Conservation (phyloP, 352 stramenopile species). For the Phytophthora idaei region DNA sequence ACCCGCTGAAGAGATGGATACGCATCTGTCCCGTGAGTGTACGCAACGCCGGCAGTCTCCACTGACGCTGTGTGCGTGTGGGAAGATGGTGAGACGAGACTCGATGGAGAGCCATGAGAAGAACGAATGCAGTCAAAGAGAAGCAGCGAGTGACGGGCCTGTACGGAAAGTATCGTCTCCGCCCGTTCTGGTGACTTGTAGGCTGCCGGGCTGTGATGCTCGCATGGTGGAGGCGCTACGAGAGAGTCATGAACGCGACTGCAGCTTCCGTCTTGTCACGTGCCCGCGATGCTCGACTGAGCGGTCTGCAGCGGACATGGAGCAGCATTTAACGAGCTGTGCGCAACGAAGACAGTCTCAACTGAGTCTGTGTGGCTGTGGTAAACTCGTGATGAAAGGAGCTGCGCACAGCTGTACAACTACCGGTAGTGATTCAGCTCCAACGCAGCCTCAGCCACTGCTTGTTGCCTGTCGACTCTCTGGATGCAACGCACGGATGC, state of each 20-base stretch:
- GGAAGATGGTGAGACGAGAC: constrained; percentile 66
- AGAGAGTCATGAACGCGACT: constrained; percentile 39
- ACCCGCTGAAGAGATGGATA: constrained; percentile 40
- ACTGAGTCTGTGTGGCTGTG: constrained; percentile 21
- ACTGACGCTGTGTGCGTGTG: constrained; percentile 60
- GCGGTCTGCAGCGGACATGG: constrained; percentile 36
- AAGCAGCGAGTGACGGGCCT: neutral
- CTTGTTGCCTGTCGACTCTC: constrained; percentile 29
- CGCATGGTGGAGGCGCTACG: constrained; percentile 39
- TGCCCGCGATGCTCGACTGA: constrained; percentile 20
- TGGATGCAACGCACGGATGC: constrained; percentile 36
- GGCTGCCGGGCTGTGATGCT: constrained; percentile 40
- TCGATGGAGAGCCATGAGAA: constrained; percentile 58
- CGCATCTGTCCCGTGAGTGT: constrained; percentile 60
- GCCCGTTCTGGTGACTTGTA: constrained; percentile 38
- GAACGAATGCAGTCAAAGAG: constrained; percentile 50
- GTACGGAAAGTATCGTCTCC: neutral
- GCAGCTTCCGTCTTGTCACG: constrained; percentile 13
- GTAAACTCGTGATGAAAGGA: constrained; percentile 26
- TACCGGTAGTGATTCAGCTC: neutral
- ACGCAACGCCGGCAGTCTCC: constrained; percentile 25
- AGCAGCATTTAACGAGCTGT: constrained; percentile 44
- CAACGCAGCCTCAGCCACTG: neutral
- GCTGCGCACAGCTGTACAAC: constrained; percentile 15
- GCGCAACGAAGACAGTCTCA: constrained; percentile 16